Conservation (phyloP, 2,329 filamentous ascomycete species). For the Calonectria leucothoes region DNA sequence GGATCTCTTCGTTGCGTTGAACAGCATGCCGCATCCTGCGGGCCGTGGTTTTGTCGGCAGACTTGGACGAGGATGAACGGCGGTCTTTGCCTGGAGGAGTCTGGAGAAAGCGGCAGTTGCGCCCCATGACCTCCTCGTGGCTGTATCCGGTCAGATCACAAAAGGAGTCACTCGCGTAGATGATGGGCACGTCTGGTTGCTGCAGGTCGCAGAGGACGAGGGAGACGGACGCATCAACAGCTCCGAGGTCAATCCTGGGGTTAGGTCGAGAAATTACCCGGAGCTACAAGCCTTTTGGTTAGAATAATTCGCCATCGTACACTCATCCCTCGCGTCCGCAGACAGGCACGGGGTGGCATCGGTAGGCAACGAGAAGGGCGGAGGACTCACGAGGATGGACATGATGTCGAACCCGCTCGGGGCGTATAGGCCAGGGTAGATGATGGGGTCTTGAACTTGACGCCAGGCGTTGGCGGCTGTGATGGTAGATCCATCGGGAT, state of each 20-base stretch:
- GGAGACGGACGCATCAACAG: constrained; percentile 86
- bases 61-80: constrained; percentile 10
- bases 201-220: constrained; percentile 85
- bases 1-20: constrained; percentile 57
- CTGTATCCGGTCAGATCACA: constrained; percentile 83
- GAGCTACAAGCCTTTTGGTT: constrained; percentile 49
- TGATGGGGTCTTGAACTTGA: constrained; percentile 56
- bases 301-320: not conserved
- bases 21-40: constrained; percentile 63
- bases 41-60: constrained; percentile 63
- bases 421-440: constrained; percentile 68
- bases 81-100: constrained; percentile 68
- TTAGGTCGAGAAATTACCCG: constrained; percentile 77
- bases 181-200: constrained; percentile 79
- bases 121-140: constrained; percentile 77
- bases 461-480: constrained; percentile 38
- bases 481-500: constrained; percentile 33
- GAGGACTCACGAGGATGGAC: constrained; percentile 61
- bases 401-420: constrained; percentile 67
- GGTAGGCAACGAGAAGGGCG: not conserved
- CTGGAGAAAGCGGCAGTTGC: constrained; percentile 89
- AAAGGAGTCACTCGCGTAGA: constrained; percentile 88
- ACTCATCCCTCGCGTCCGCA: not conserved
- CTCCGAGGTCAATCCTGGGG: constrained; percentile 81
- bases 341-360: not conserved